A percentile compares a stretch with the other conserved stretches of the same genome.
These are phyloP conservation scores for Aphanomyces cochlioides DNA, from an alignment of 352 stramenopile species.

Conservation along the genomic window DNA sequence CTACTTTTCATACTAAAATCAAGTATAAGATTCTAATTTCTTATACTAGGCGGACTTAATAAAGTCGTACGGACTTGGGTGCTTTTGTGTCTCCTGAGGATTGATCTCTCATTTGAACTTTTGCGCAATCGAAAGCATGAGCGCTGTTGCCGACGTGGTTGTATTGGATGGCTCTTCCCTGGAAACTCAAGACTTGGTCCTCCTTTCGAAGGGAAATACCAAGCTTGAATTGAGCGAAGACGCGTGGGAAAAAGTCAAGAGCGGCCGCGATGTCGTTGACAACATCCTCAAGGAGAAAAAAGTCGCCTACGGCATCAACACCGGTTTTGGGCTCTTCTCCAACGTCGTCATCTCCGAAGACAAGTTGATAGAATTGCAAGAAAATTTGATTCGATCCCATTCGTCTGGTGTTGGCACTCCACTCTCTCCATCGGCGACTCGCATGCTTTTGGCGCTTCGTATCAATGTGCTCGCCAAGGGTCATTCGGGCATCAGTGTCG, in stretches of 20 bases:
- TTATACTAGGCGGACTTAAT: background rate
- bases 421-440: conserved; percentile 64
- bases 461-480: conserved; percentile 88
- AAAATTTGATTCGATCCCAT: conserved; percentile 80
- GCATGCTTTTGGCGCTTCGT: conserved; percentile 83
- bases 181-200: conserved; percentile 63
- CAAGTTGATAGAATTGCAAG: conserved; percentile 81
- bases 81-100: background rate
- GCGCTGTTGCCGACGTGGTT: conserved; percentile 21
- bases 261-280: conserved; percentile 74
- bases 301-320: conserved; percentile 91
- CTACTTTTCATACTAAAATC: background rate
- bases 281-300: conserved; percentile 79
- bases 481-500: conserved; percentile 74
- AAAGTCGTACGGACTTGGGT: background rate
- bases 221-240: conserved; percentile 58
- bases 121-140: conserved; percentile 3
- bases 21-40: no score
- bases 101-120: conserved; percentile 20
- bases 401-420: conserved; percentile 76
- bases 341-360: conserved; percentile 85
- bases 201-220: conserved; percentile 55
- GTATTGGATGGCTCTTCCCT: conserved; percentile 67
- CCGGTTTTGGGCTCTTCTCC: conserved; percentile 87
- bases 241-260: conserved; percentile 71